These are phyloP conservation scores for Powellomyces hirtus DNA, from an alignment of 192 early-diverging fungal species.

Conservation along the genomic window DNA sequence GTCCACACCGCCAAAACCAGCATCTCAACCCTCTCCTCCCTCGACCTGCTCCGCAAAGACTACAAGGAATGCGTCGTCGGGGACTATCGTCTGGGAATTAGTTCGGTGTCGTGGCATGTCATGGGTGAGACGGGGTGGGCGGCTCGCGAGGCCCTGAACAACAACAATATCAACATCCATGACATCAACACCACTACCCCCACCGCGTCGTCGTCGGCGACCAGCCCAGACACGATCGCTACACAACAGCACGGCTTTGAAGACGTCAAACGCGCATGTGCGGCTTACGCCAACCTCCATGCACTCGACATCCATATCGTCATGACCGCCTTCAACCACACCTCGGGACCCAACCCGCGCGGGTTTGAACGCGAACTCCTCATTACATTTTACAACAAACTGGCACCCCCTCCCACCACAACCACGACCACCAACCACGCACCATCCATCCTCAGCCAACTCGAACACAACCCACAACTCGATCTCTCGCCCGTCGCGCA, in stretches of 20 bases:
- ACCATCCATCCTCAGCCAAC: not conserved
- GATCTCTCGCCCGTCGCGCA: not conserved
- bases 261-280: slow-evolving; percentile 10
- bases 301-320: slow-evolving; percentile 55
- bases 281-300: slow-evolving; percentile 36
- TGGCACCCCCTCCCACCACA: not conserved
- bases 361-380: slow-evolving; percentile 65
- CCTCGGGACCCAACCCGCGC: slow-evolving; percentile 7
- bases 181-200: too few species aligned
- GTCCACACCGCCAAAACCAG: slow-evolving; percentile 58
- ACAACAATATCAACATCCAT: too few species aligned
- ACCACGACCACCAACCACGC: too few species aligned
- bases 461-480: not conserved
- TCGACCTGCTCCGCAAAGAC: slow-evolving; percentile 66
- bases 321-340: slow-evolving; percentile 57
- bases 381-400: slow-evolving; percentile 30
- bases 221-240: not conserved
- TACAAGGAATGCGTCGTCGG: slow-evolving; percentile 67
- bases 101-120: slow-evolving; percentile 54
- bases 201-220: not conserved
- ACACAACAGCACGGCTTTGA: not conserved
- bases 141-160: slow-evolving; percentile 43
- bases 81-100: slow-evolving; percentile 51
- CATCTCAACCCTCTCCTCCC: slow-evolving; percentile 41
- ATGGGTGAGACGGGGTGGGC: slow-evolving; percentile 38